A percentile compares a stretch with the other conserved stretches of the same genome.
Evolutionary conservation across 2,329 filamentous ascomycete species (phyloP).

Genomic region (Fusarium mexicanum): DNA sequence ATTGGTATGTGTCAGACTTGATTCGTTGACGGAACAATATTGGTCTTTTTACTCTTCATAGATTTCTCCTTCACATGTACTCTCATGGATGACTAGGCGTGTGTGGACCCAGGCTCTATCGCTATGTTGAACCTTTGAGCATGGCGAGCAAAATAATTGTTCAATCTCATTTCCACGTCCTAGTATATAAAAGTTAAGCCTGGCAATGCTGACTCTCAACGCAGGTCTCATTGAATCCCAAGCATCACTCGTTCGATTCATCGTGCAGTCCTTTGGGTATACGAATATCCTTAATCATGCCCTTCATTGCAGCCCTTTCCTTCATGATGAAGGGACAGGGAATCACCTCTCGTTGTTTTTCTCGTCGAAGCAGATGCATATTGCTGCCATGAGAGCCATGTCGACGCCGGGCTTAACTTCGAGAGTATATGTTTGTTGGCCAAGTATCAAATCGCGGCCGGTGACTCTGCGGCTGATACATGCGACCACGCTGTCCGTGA

Average conservation of each 20-base stretch:
- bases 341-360: constrained; percentile 31
- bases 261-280: constrained; percentile 5
- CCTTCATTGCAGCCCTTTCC: not conserved
- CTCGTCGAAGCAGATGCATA: constrained; percentile 76
- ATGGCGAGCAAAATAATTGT: not conserved
- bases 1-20: not conserved
- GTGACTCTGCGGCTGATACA: constrained; percentile 68
- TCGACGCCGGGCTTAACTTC: constrained; percentile 72
- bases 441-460: constrained; percentile 65
- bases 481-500: constrained; percentile 62
- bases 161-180: not conserved
- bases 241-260: not conserved
- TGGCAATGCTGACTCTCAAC: not conserved
- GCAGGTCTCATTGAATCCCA: not conserved
- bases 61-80: not conserved
- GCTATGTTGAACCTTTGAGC: not conserved
- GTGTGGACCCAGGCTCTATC: not conserved
- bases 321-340: no score
- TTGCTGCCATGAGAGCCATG: constrained; percentile 70
- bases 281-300: not conserved
- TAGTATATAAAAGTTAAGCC: not conserved
- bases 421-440: constrained; percentile 73
- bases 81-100: not conserved
- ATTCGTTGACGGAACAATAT: not conserved
- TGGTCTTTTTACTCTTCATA: not conserved